Evolutionary conservation across 495 filamentous ascomycete species (phyloP).

Genomic region (Hypoxylon trugodes): DNA sequence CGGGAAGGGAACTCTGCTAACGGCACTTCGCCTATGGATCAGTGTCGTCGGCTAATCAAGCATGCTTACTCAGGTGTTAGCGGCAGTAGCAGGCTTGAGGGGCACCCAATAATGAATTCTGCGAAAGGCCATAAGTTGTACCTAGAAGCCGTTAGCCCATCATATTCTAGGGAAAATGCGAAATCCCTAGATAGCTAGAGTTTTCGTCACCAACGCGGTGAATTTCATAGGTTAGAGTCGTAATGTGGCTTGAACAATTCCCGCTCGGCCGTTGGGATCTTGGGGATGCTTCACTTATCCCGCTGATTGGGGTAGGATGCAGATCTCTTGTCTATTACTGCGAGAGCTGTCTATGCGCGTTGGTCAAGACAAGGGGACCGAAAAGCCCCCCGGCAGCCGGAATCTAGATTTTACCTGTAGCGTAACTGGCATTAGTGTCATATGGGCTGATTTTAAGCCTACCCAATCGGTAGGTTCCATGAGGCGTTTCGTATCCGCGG

Average conservation of each 20-base stretch:
- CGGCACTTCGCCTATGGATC: constrained; percentile 1
- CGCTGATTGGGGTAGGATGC: constrained; percentile 15
- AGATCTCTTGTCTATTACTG: constrained; percentile 9
- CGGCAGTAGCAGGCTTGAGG: constrained; percentile 13
- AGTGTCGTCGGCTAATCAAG: not conserved
- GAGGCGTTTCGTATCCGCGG: constrained; percentile 21
- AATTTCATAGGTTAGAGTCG: constrained; percentile 15
- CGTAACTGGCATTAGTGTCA: constrained; percentile 14
- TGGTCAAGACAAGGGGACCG: constrained; percentile 20
- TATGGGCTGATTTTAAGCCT: constrained; percentile 2
- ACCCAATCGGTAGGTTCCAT: constrained; percentile 39
- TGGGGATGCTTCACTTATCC: constrained; percentile 31
- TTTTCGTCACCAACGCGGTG: constrained; percentile 1
- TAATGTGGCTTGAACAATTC: constrained; percentile 41
- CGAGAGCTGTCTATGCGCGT: constrained; percentile 21
- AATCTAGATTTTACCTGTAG: constrained; percentile 30
- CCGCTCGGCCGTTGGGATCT: constrained; percentile 38
- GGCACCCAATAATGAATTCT: not conserved
- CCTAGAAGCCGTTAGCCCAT: constrained; percentile 19
- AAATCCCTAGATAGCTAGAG: constrained; percentile 2
- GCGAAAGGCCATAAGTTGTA: constrained; percentile 3
- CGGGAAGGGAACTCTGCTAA: not conserved
- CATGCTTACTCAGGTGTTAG: constrained; percentile 12
- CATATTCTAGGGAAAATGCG: not conserved
- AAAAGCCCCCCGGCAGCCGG: constrained; percentile 21